phyloP scores from a whole-genome alignment of 1,284 basidiomycete genomes.

The Fomitopsis palustris region DNA sequence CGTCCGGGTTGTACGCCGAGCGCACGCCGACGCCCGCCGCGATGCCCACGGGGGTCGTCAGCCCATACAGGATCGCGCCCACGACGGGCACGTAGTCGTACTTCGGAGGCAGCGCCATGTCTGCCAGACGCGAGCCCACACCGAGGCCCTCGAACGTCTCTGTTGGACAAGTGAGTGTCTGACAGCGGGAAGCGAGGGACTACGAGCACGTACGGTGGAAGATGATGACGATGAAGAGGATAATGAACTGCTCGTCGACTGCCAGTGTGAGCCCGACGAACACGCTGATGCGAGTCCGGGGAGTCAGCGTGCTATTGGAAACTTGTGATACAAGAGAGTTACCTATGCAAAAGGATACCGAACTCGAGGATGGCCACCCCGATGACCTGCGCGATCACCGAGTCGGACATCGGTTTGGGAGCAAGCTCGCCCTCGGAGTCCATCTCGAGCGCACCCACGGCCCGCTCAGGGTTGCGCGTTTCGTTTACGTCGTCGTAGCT shows the following conservation, averaged over 20 bases:
- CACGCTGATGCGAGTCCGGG: constrained; percentile 43
- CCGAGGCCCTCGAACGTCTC: constrained; percentile 92
- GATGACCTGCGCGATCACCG: constrained; percentile 71
- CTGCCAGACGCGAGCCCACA: constrained; percentile 82
- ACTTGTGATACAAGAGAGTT: not conserved
- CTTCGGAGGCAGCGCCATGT: constrained; percentile 57
- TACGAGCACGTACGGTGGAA: constrained; percentile 70
- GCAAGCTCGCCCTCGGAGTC: not conserved
- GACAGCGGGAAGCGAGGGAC: not conserved
- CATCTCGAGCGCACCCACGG: constrained; percentile 9
- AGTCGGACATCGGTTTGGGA: constrained; percentile 29
- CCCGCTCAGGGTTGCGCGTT: not conserved
- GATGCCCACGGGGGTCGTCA: constrained; percentile 81
- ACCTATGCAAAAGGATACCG: constrained; percentile 87
- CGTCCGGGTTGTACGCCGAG: constrained; percentile 77
- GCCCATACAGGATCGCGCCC: constrained; percentile 68
- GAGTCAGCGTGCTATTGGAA: not conserved
- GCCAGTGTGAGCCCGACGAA: constrained; percentile 94
- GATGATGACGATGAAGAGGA: constrained; percentile 87
- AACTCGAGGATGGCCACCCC: constrained; percentile 89
- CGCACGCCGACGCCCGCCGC: constrained; percentile 85
- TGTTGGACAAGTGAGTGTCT: constrained; percentile 25
- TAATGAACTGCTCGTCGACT: constrained; percentile 76
- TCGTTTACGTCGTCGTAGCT: constrained; percentile 1
- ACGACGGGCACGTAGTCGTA: constrained; percentile 62